phyloP scores from a whole-genome alignment of 768 basidiomycete genomes.

The Calocybe indica region DNA sequence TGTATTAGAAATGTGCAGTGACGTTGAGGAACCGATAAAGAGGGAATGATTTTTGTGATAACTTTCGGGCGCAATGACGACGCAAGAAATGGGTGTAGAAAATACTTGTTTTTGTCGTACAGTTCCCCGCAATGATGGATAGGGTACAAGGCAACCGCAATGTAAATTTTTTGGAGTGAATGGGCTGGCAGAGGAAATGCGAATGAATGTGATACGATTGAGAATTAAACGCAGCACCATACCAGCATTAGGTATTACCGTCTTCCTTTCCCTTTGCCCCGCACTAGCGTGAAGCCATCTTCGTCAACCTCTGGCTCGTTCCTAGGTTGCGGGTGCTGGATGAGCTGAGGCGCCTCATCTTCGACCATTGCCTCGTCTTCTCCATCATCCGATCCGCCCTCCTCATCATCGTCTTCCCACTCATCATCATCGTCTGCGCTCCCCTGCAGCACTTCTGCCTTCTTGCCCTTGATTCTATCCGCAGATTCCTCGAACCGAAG shows the following conservation, averaged over 20 bases:
- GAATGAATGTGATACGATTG: no score
- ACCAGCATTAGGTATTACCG: constrained; percentile 23
- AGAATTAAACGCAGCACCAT: no score
- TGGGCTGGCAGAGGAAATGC: no score
- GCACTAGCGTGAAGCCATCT: constrained; percentile 87
- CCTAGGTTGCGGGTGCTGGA: constrained; percentile 32
- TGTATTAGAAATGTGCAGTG: no score
- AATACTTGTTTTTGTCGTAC: no score
- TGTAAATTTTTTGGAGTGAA: no score
- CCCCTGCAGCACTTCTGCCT: constrained; percentile 39
- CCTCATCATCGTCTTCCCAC: constrained; percentile 34
- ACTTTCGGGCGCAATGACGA: no score
- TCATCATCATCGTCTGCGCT: constrained; percentile 36
- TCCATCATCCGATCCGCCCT: constrained; percentile 25
- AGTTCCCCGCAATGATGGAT: no score
- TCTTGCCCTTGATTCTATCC: constrained; percentile 51
- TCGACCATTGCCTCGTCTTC: constrained; percentile 39
- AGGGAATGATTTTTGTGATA: no score
- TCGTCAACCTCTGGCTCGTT: constrained; percentile 78
- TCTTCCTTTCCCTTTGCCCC: constrained; percentile 49
- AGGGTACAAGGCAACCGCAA: no score
- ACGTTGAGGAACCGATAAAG: no score
- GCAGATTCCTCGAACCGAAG: constrained; percentile 59
- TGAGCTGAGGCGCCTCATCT: constrained; percentile 50
- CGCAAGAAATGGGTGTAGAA: no score